Base-by-base conservation (phyloP, 169 alveolate genomes). In the Plasmodium chabaudi region DNA sequence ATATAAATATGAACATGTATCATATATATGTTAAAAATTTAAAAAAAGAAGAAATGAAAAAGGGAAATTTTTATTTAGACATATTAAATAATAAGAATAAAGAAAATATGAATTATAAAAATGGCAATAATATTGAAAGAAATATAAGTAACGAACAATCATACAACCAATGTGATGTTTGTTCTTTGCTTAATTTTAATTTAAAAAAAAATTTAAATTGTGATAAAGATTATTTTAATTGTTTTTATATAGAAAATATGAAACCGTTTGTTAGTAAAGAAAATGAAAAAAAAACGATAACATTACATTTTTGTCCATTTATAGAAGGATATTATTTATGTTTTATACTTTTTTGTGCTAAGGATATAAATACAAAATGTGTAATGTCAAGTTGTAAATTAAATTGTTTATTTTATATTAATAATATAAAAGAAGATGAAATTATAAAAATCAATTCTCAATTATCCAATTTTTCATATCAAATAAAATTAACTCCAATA, bases 271-370 rank as follows among this genome's bases (percentile, higher is more conserved):
- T 25, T 42, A 53, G 49, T 44, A 51, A 19, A 44, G 72, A 82
- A 39, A 82, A 82, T 82, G 71, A 68, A n/a, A 53, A 9, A 10
- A 82, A 42, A 15, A 82, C 67, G 47, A 34, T 82, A 67, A 6
- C 53, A 23, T 51, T 82, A 17, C 65, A 82, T n/a, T 82, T 82
- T 51, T 82, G 69, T 42, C 90, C 90, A 46, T 82, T 82, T 82
- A 15, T 71, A 19, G 72, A 67, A 53, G 90, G 90, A 7, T 25
- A 25, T 19, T 82, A 82, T 67, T 82, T 53, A 59, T 65, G 90
- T 60, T 82, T 82, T 49, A 19, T 82, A 5, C 67, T 82, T 19
- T 67, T 82, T 67, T 53, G 27, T 42, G 90, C 68, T 25, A 55
- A 53, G 39, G 77, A 68, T 49, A 55, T 13, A n/a, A 82, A 67